Evolutionary conservation across 202 grass and related monocot genomes (phyloP), one percentile per base, ranked within the genome.

Genomic region (Carex arenaria): DNA sequence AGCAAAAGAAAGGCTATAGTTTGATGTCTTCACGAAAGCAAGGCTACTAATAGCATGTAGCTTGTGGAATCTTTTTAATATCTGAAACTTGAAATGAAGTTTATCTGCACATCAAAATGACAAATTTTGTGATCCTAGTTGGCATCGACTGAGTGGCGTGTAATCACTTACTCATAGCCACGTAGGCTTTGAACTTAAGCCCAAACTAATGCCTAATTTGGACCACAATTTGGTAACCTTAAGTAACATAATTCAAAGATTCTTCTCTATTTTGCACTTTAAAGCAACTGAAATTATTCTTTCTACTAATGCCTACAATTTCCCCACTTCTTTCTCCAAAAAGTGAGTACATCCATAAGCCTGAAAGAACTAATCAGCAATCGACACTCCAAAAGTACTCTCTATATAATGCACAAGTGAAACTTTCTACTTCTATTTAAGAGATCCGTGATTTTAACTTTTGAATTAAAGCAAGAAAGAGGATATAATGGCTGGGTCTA

Each of bases 171-270:
- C 19, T 34, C 45, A 75, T 31, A 18, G 23, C 45, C 47, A 53
- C 70, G 52, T 74, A 55, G 63, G 80, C 34, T 45, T 13, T 47
- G 28, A 52, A 82, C 26, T 36, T 68, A 7, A 68, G 17, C 43
- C 40, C 80, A 52, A 82, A 82, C 28, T 52, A 47, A 53, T 65
- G 36, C 61, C 79, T 63, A 72, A 19, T 76, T 84, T 84, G 85
- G 83, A 67, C 79, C 13, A 5, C 86, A 86, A 83, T 91, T 94
- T 63, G 79, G 72, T 87, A 70, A 77, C 85, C 80, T 83, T 56
- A 94, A 87, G 92, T 73, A 85, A 91, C 2, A 20, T 61, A 38
- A 84, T 91, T 89, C 87, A 87, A 89, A 94, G 72, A 94, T 91
- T 94, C 92, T 87, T 84, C 71, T 81, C 72, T 18, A 85, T 28